Conservation (phyloP, 331 rosid species). For the Cucumis variabilis region DNA sequence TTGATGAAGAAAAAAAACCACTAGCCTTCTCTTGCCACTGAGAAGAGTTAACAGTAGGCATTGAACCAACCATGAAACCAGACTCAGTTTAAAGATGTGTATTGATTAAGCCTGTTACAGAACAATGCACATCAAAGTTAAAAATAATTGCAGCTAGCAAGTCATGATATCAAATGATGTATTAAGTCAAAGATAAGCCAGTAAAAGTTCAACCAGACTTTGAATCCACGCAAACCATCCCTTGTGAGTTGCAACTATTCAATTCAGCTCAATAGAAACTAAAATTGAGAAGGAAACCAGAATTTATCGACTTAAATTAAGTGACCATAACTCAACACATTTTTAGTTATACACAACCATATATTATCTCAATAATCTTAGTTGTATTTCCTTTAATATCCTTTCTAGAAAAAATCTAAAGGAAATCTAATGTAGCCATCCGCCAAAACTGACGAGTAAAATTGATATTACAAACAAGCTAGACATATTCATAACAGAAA, state of each 20-base stretch:
- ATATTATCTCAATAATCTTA: neutral
- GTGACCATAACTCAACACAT: neutral
- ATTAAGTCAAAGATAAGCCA: neutral
- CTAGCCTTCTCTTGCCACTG: constrained; percentile 91
- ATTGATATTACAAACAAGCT: no score
- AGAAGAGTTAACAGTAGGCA: constrained; percentile 76
- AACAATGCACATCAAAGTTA: neutral
- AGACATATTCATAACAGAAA: no score
- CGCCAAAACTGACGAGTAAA: neutral
- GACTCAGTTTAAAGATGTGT: constrained; percentile 38
- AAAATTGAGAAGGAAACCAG: neutral
- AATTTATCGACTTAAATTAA: neutral
- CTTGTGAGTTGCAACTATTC: neutral
- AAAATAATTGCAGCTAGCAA: no score
- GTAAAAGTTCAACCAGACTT: constrained; percentile 5
- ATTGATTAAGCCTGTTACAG: constrained; percentile 47
- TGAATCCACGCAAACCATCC: neutral
- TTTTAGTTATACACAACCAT: neutral
- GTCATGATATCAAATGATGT: constrained; percentile 14
- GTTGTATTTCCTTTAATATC: neutral
- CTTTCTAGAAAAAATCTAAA: neutral
- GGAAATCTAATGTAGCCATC: constrained; percentile 4
- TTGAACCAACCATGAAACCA: constrained; percentile 49
- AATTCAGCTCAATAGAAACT: neutral
- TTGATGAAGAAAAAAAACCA: constrained; percentile 91